Conservation (phyloP, 768 basidiomycete species). For the Lactarius pseudohatsudake region DNA sequence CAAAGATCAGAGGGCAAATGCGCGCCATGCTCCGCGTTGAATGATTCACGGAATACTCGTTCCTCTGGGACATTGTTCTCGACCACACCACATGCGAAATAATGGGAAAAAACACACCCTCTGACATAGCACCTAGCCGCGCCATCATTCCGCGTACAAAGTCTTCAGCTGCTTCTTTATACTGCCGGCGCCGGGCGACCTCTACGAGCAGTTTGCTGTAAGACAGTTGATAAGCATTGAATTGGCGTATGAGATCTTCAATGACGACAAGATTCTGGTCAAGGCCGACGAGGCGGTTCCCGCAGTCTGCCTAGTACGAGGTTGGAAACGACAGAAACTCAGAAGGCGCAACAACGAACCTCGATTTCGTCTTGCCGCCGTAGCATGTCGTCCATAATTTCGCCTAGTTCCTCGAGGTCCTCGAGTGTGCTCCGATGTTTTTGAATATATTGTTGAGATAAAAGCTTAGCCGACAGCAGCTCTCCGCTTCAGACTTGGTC, state of each 20-base stretch:
- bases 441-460: slow-evolving; percentile 48
- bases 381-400: slow-evolving; percentile 79
- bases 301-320: slow-evolving; percentile 47
- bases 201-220: slow-evolving; percentile 75
- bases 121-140: slow-evolving; percentile 62
- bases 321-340: slow-evolving; percentile 5
- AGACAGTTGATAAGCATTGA: slow-evolving; percentile 66
- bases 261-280: slow-evolving; percentile 62
- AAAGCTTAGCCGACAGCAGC: slow-evolving; percentile 45
- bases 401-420: slow-evolving; percentile 73
- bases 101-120: slow-evolving; percentile 45
- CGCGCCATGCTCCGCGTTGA: slow-evolving; percentile 70
- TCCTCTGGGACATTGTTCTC: slow-evolving; percentile 54
- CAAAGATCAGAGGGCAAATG: slow-evolving; percentile 81
- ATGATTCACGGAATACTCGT: slow-evolving; percentile 56
- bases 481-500: slow-evolving; percentile 44
- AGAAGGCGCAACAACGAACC: slow-evolving; percentile 40
- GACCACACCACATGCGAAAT: slow-evolving; percentile 2
- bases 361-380: slow-evolving; percentile 66
- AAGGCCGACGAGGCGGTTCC: slow-evolving; percentile 53
- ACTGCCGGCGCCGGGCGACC: slow-evolving; percentile 64
- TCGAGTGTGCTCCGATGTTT: slow-evolving; percentile 52
- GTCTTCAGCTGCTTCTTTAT: slow-evolving; percentile 63
- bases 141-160: slow-evolving; percentile 64
- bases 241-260: slow-evolving; percentile 63